Base-by-base conservation (phyloP, 106 monocot species). In the Chionographis japonica region DNA sequence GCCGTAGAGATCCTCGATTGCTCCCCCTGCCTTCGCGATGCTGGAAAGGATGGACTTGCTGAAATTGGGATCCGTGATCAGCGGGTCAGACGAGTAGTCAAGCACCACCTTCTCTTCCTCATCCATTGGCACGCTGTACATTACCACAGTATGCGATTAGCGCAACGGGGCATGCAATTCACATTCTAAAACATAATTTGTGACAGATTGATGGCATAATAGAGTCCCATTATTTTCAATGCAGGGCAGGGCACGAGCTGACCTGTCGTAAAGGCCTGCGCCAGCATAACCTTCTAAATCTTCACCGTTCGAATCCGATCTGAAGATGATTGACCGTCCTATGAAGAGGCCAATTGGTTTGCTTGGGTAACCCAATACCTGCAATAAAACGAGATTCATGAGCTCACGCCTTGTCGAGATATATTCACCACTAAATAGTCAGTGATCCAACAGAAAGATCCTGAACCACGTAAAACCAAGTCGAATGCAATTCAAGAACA, bases 221-320 rank as follows among this genome's bases (percentile, higher is more conserved):
- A 46, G 9, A 46, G 46, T 46, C 2, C 8, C 46, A 46, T 10
- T 46, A 27, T 27, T 27, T 27, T 27, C 27, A 27, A 27, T 27
- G 27, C 1, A 15, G 49, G 15, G 4, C 7, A 40, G 6, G 13
- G 14, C 38, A 14, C 5, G 0, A 14, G 61, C 63, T 63, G 37
- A 90, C 93, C 90, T 98, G 62, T 98, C 98, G 68, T 98, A 98
- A 50, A 98, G 87, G 41, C 92, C 98, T 58, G 90, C 90, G 58
- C 98, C 92, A 59, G 98, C 98, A 79, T 98, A 98, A 43, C 90
- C 92, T 87, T 93, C 97, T 70, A 98, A 77, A 79, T 98, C 97
- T 83, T 98, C 92, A 63, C 97, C 92, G 67, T 98, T 92, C 11
- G 90, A 98, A 62, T 98, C 98, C 5, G 98, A 98, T 68, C 93